Conservation (phyloP, 2,329 filamentous ascomycete genomes). For the Hirsutella minnesotensis region DNA sequence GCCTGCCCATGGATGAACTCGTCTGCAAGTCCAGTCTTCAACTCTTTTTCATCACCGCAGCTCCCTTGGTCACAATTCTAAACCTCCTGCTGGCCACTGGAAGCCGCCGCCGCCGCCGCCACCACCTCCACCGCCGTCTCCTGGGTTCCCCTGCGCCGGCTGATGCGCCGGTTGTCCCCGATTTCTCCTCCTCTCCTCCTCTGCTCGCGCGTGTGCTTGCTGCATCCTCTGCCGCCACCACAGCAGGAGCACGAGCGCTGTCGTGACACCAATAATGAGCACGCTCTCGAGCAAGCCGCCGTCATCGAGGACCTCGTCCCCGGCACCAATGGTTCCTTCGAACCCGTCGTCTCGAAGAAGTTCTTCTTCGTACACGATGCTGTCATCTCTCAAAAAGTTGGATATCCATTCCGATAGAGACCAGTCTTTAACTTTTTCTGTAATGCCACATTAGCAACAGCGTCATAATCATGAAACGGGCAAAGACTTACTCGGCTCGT, state of each 20-base stretch:
- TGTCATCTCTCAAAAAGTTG: conserved; percentile 67
- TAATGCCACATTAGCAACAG: too few relatives aligned
- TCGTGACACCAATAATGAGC: conserved; percentile 67
- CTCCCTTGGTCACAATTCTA: conserved; percentile 16
- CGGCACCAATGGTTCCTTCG: conserved; percentile 43
- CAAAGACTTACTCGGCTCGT: conserved; percentile 69
- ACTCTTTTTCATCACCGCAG: background rate
- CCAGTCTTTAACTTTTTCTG: conserved; percentile 60
- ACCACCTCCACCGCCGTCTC: background rate
- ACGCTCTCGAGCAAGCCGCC: conserved; percentile 76
- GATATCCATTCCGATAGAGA: conserved; percentile 77
- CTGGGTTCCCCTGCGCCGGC: conserved; percentile 10
- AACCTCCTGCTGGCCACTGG: conserved; percentile 23
- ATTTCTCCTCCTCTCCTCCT: conserved; percentile 19
- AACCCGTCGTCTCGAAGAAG: conserved; percentile 39
- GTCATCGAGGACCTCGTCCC: conserved; percentile 54
- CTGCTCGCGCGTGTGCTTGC: conserved; percentile 32
- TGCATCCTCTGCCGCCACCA: conserved; percentile 70
- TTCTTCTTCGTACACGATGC: conserved; percentile 52
- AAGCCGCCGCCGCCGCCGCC: conserved; percentile 13
- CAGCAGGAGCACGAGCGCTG: conserved; percentile 62
- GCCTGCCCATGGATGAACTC: conserved; percentile 8
- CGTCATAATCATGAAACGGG: too few relatives aligned
- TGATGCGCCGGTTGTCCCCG: conserved; percentile 17
- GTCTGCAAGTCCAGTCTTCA: background rate